Conservation (phyloP, 1,139 yeast species). For the Taiozyma sp. region DNA sequence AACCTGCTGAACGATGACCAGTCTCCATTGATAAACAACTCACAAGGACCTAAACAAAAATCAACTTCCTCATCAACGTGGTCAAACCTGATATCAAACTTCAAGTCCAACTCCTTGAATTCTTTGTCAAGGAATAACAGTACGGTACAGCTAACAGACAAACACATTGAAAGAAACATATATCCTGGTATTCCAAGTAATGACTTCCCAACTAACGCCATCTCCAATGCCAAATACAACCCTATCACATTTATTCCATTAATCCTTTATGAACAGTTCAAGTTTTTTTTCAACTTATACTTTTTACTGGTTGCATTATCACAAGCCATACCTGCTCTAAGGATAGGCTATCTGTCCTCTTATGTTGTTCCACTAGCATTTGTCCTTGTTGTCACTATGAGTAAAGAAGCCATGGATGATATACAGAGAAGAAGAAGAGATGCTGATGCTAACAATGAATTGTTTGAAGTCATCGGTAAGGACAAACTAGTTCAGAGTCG, state of each 20-base stretch:
- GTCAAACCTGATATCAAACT: conserved; percentile 6
- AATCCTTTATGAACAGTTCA: conserved; percentile 90
- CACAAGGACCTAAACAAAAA: conserved; percentile 1
- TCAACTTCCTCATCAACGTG: conserved; percentile 7
- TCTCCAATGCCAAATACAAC: conserved; percentile 92
- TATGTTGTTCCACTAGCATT: conserved; percentile 92
- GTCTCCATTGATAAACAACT: conserved; percentile 17
- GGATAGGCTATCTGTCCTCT: conserved; percentile 91
- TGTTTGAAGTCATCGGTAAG: conserved; percentile 62
- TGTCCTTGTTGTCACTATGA: conserved; percentile 88
- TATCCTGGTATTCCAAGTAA: conserved; percentile 35
- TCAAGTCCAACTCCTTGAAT: conserved; percentile 3
- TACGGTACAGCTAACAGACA: conserved; percentile 27
- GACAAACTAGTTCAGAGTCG: conserved; percentile 50
- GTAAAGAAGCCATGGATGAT: conserved; percentile 94
- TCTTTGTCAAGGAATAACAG: conserved; percentile 6
- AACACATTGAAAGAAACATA: conserved; percentile 32
- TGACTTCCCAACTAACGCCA: conserved; percentile 66
- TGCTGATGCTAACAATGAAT: conserved; percentile 78
- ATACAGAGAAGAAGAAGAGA: conserved; percentile 87
- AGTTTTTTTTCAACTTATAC: conserved; percentile 90
- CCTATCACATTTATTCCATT: conserved; percentile 85
- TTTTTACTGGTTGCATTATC: conserved; percentile 90
- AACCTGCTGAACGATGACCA: conserved; percentile 22
- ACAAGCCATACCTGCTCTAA: conserved; percentile 82